These are phyloP conservation scores for Pezicula carpinea DNA, from an alignment of 2,329 filamentous ascomycete species.

Conservation along the genomic window DNA sequence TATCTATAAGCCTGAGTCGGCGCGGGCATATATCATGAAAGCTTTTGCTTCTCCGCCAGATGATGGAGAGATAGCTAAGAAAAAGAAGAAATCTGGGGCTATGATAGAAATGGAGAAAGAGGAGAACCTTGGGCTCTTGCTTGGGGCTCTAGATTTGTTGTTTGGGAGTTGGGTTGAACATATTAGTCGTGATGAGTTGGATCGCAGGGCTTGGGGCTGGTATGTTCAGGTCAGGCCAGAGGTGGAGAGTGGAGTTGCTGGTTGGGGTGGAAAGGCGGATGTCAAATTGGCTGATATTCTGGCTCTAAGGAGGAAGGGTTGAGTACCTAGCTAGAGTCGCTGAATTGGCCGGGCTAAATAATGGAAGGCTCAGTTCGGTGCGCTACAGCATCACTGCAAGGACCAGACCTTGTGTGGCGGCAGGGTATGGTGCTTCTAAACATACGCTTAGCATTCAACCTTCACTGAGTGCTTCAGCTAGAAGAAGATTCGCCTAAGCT, in stretches of 20 bases:
- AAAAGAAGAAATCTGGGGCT: conserved; percentile 49
- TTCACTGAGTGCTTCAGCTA: no score
- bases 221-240: conserved; percentile 73
- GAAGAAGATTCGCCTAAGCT: no score
- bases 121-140: conserved; percentile 62
- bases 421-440: no score
- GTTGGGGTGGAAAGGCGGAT: conserved; percentile 78
- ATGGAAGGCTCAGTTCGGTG: no score
- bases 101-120: conserved; percentile 57
- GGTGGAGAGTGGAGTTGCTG: conserved; percentile 66
- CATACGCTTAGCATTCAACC: no score
- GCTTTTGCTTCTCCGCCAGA: conserved; percentile 46
- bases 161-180: conserved; percentile 70
- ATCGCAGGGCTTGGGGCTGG: conserved; percentile 76
- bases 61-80: conserved; percentile 17
- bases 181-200: conserved; percentile 61
- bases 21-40: conserved; percentile 52
- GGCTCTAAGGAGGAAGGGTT: conserved; percentile 43
- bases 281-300: conserved; percentile 65
- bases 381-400: no score
- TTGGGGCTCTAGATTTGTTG: conserved; percentile 67
- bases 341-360: no score
- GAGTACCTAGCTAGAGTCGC: conserved; percentile 6
- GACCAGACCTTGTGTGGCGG: no score
- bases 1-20: conserved; percentile 69